A percentile compares a stretch with the other conserved stretches of the same genome.
phyloP scores from a whole-genome alignment of 2,329 filamentous ascomycete genomes.

The Microcyclospora tardicrescens region DNA sequence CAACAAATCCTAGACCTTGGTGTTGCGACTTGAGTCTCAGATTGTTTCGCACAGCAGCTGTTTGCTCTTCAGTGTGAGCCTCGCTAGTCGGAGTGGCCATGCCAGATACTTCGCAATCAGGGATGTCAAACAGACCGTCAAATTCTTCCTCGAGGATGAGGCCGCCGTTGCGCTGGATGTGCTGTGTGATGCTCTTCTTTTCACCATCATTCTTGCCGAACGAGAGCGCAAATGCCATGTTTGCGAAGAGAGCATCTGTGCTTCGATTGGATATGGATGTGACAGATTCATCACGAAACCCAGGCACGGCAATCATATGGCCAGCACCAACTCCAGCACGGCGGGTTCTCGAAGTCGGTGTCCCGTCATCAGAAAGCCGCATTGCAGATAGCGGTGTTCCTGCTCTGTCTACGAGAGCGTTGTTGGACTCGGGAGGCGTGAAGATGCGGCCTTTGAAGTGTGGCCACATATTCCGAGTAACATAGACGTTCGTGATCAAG shows the following conservation, averaged over 20 bases:
- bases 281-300: slow-evolving; percentile 16
- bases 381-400: slow-evolving; percentile 12
- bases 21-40: slow-evolving; percentile 36
- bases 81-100: slow-evolving; percentile 6
- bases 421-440: slow-evolving; percentile 8
- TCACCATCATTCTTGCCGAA: slow-evolving; percentile 47
- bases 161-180: slow-evolving; percentile 61
- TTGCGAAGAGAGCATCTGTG: slow-evolving; percentile 46
- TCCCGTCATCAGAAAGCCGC: slow-evolving; percentile 27
- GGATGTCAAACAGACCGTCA: slow-evolving; percentile 58
- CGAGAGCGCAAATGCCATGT: slow-evolving; percentile 81
- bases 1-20: slow-evolving; percentile 59
- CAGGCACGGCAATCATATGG: slow-evolving; percentile 6
- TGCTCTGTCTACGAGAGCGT: slow-evolving; percentile 1
- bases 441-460: slow-evolving; percentile 29
- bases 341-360: slow-evolving; percentile 38
- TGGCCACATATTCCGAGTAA: slow-evolving; percentile 31
- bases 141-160: slow-evolving; percentile 62
- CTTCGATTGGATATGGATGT: slow-evolving; percentile 6
- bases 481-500: slow-evolving; percentile 29
- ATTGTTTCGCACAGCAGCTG: slow-evolving; percentile 5
- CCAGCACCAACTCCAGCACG: slow-evolving; percentile 19
- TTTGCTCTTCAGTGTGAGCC: slow-evolving; percentile 10
- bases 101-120: slow-evolving; percentile 19
- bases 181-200: slow-evolving; percentile 44